Conservation (phyloP, 2,329 filamentous ascomycete species). For the Fusarium incarnatum region DNA sequence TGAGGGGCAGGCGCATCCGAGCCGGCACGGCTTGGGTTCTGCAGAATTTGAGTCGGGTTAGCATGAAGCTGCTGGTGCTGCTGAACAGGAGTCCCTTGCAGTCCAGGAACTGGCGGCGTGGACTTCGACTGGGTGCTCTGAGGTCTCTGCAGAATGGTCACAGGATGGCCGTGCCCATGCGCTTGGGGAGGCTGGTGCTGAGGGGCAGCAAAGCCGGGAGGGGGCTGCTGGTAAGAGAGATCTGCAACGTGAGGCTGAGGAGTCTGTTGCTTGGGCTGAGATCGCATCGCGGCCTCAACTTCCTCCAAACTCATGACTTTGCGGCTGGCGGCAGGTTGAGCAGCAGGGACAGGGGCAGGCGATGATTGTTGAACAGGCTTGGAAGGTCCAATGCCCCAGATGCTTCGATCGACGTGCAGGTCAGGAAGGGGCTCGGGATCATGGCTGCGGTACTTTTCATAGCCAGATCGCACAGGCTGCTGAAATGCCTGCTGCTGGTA, state of each 20-base stretch:
- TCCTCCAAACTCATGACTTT: constrained; percentile 98
- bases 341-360: constrained; percentile 45
- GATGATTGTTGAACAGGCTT: constrained; percentile 55
- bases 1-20: constrained; percentile 57
- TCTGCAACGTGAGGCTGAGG: constrained; percentile 48
- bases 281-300: constrained; percentile 92
- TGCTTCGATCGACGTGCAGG: constrained; percentile 89
- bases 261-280: constrained; percentile 68
- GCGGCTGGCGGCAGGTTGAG: constrained; percentile 57
- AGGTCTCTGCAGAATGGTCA: constrained; percentile 68
- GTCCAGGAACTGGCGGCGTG: constrained; percentile 52
- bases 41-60: constrained; percentile 79
- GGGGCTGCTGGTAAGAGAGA: constrained; percentile 46
- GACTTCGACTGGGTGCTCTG: constrained; percentile 57
- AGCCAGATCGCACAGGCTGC: constrained; percentile 81
- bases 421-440: constrained; percentile 87
- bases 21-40: constrained; percentile 78
- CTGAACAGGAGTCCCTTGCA: constrained; percentile 46
- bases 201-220: constrained; percentile 41
- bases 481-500: constrained; percentile 41
- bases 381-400: constrained; percentile 82
- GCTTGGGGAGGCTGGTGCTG: constrained; percentile 51
- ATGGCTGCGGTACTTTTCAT: constrained; percentile 81
- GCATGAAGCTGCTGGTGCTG: constrained; percentile 56
- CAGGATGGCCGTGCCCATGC: constrained; percentile 59